These are phyloP conservation scores for Leersia perrieri DNA, from an alignment of 176 grass and related monocot species.

Conservation along the genomic window DNA sequence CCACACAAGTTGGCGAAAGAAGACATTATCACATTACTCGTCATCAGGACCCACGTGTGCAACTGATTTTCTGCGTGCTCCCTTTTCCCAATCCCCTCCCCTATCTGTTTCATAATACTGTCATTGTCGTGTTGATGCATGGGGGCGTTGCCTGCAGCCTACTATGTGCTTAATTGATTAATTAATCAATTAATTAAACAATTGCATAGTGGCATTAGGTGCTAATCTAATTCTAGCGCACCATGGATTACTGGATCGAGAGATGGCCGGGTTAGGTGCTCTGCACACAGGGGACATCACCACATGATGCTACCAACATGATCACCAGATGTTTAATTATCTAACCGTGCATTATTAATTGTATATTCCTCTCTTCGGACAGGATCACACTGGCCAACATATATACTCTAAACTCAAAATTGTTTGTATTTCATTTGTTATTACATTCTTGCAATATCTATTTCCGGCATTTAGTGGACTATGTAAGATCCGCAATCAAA, in stretches of 20 bases:
- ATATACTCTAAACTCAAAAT: background rate
- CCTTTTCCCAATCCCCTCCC: background rate
- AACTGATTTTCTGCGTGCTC: conserved; percentile 14
- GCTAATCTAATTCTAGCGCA: conserved; percentile 24
- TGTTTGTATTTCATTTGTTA: background rate
- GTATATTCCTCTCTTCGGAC: background rate
- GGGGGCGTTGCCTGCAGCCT: background rate
- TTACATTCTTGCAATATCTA: background rate
- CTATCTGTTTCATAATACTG: no score
- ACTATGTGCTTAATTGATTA: background rate
- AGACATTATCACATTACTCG: background rate
- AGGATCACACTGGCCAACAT: background rate
- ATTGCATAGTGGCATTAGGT: conserved; percentile 23
- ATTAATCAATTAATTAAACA: conserved; percentile 2
- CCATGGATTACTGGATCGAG: background rate
- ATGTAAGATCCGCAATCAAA: background rate
- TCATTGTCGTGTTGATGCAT: background rate
- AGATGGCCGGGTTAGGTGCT: conserved; percentile 4
- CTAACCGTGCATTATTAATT: background rate
- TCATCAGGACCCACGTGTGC: conserved; percentile 3
- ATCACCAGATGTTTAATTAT: background rate
- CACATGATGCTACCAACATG: conserved; percentile 32
- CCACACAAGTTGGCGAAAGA: background rate
- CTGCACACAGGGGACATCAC: conserved; percentile 3
- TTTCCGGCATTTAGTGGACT: background rate